A percentile compares a stretch with the other conserved stretches of the same genome.
phyloP scores from a whole-genome alignment of 306 rosid species.

The Ormosia emarginata region DNA sequence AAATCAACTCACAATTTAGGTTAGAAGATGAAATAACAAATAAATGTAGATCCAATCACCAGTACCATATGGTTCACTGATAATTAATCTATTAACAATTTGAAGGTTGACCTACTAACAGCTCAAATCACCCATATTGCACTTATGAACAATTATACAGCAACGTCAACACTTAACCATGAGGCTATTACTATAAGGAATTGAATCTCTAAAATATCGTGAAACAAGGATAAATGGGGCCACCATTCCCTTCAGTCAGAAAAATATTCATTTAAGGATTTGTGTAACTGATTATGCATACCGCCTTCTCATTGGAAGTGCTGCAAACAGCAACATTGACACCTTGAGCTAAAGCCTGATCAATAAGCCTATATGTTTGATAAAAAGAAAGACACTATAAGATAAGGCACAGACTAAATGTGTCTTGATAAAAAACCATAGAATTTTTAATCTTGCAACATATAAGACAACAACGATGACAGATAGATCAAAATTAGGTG shows the following conservation, averaged over 20 bases:
- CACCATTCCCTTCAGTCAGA: constrained; percentile 4
- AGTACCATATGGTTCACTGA: not conserved
- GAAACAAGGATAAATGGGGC: not conserved
- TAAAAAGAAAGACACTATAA: constrained; percentile 17
- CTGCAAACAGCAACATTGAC: constrained; percentile 97
- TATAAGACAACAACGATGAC: not conserved
- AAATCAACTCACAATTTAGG: constrained; percentile 32
- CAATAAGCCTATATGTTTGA: constrained; percentile 65
- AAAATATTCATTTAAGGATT: constrained; percentile 20
- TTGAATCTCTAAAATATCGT: not conserved
- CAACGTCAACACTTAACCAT: not conserved
- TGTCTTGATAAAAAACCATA: not conserved
- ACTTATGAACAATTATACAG: not conserved
- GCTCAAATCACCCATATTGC: not conserved
- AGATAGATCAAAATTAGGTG: not conserved
- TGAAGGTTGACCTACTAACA: not conserved
- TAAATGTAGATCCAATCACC: constrained; percentile 4
- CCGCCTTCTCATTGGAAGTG: constrained; percentile 99
- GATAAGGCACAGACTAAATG: not conserved
- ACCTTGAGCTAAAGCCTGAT: constrained; percentile 86
- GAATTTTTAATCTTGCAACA: not conserved
- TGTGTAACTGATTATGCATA: constrained; percentile 60
- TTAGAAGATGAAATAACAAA: not conserved
- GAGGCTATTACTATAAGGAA: not conserved
- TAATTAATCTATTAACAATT: constrained; percentile 2